These are phyloP conservation scores for Isatis lusitanica DNA, from an alignment of 441 rosid species.

Conservation along the genomic window DNA sequence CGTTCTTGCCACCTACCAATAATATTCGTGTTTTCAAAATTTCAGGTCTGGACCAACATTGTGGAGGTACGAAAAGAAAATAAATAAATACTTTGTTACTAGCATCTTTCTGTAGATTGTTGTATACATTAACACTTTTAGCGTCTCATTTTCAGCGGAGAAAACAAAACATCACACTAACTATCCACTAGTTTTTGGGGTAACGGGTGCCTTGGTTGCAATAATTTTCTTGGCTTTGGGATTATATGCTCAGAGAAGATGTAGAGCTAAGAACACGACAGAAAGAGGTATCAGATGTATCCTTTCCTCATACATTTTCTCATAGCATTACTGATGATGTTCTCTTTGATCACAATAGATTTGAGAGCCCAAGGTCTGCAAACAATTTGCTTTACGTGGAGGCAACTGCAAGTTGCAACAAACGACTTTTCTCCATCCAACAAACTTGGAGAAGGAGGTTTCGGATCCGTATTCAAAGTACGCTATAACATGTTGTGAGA, in stretches of 20 bases:
- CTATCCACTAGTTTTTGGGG: not conserved
- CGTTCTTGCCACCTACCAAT: not conserved
- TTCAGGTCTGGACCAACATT: slow-evolving; percentile 19
- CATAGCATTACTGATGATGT: not conserved
- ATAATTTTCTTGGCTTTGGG: slow-evolving; percentile 19
- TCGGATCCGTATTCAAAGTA: slow-evolving; percentile 79
- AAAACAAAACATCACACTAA: not conserved
- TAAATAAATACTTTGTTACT: not conserved
- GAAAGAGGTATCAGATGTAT: slow-evolving; percentile 25
- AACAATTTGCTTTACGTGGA: slow-evolving; percentile 32
- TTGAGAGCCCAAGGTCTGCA: slow-evolving; percentile 21
- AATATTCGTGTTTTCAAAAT: not conserved
- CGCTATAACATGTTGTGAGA: not conserved
- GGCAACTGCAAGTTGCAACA: slow-evolving; percentile 57
- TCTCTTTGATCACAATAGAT: not conserved
- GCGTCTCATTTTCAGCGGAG: slow-evolving; percentile 12
- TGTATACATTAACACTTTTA: slow-evolving; percentile 9
- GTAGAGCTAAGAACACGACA: not conserved
- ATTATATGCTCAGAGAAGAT: not conserved
- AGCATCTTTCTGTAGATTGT: not conserved
- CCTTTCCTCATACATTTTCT: not conserved
- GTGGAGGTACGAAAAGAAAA: slow-evolving; percentile 20
- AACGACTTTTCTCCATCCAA: slow-evolving; percentile 46
- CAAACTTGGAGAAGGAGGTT: slow-evolving; percentile 37
- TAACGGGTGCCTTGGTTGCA: not conserved